A percentile compares a stretch with the other conserved stretches of the same genome.
phyloP scores from a whole-genome alignment of 495 filamentous ascomycete species.

The Hyaloscypha hepaticicola region DNA sequence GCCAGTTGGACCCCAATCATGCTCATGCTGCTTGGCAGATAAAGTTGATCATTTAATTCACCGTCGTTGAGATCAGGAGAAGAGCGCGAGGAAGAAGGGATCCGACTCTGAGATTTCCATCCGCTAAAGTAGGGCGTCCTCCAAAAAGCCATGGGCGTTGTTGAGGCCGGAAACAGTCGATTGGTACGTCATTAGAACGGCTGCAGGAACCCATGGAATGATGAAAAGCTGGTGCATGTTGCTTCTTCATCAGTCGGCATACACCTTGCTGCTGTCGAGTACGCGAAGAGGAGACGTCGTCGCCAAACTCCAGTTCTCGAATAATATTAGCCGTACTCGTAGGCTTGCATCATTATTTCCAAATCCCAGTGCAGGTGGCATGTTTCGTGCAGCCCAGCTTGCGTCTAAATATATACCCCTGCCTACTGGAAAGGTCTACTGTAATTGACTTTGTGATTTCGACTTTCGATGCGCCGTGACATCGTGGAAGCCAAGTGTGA shows the following conservation, averaged over 20 bases:
- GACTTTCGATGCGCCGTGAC: not conserved
- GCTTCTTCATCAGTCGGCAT: not conserved
- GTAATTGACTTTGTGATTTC: not conserved
- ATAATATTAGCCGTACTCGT: too few relatives aligned
- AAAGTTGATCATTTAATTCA: not conserved
- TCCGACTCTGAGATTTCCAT: not conserved
- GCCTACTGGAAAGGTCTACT: not conserved
- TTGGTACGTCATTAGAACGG: not conserved
- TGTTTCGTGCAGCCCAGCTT: not conserved
- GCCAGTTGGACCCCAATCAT: not conserved
- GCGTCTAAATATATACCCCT: slow-evolving; percentile 9
- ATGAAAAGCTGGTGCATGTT: not conserved
- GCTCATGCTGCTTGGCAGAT: not conserved
- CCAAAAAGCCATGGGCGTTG: not conserved
- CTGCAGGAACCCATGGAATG: not conserved
- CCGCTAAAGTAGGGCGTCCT: not conserved
- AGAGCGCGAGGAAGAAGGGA: not conserved
- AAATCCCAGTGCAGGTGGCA: slow-evolving; percentile 1
- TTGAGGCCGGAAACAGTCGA: not conserved
- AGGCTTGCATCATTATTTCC: too few relatives aligned
- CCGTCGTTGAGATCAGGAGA: not conserved
- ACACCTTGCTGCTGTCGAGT: not conserved
- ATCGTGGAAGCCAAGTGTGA: not conserved
- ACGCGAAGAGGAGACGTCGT: too few relatives aligned
- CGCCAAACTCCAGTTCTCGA: too few relatives aligned